Conservation (phyloP, 352 stramenopile genomes). For the Phytophthora megakarya region DNA sequence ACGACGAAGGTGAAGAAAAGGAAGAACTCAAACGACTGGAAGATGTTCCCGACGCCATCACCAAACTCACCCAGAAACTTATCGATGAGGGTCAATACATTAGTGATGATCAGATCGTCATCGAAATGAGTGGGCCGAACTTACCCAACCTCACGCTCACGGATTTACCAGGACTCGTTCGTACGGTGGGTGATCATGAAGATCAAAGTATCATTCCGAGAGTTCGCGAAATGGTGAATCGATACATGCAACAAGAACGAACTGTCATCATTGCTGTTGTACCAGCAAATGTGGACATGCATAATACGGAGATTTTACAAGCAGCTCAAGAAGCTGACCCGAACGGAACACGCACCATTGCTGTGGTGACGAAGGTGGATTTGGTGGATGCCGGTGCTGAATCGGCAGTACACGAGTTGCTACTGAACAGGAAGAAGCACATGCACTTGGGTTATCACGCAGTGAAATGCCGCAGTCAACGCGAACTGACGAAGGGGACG, state of each 20-base stretch:
- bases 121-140: constrained; percentile 60
- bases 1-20: constrained; percentile 22
- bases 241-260: constrained; percentile 71
- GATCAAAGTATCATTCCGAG: constrained; percentile 67
- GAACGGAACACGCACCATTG: constrained; percentile 74
- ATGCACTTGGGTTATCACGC: constrained; percentile 82
- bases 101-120: constrained; percentile 80
- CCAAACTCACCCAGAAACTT: constrained; percentile 57
- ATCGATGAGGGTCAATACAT: constrained; percentile 71
- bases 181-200: constrained; percentile 68
- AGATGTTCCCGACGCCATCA: constrained; percentile 31
- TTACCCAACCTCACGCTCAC: constrained; percentile 83
- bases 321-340: constrained; percentile 71
- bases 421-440: constrained; percentile 76
- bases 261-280: constrained; percentile 89
- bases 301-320: constrained; percentile 85
- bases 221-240: constrained; percentile 73
- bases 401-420: constrained; percentile 63
- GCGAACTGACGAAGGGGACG: constrained; percentile 57
- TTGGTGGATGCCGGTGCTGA: constrained; percentile 86
- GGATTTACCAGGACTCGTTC: constrained; percentile 80
- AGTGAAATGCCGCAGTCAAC: constrained; percentile 85
- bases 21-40: constrained; percentile 22
- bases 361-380: constrained; percentile 90
- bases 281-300: constrained; percentile 84